Conservation (phyloP, 129 eudicot genomes). For the Chrysanthemum lavandulifolium region DNA sequence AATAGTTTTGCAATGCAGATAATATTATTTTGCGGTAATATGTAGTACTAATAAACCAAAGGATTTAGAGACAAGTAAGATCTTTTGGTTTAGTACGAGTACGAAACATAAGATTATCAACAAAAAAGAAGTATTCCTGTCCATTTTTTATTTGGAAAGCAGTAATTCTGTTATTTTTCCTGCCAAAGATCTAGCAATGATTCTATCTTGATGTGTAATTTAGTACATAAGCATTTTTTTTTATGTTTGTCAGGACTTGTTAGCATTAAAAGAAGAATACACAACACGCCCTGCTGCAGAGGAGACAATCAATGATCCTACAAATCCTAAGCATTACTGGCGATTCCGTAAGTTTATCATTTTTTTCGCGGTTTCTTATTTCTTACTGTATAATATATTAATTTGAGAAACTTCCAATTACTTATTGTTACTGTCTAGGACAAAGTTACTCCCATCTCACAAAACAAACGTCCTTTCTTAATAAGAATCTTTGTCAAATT, state of each 20-base stretch:
- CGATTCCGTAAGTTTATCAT: slow-evolving; percentile 65
- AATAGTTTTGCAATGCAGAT: too few relatives aligned
- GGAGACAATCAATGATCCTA: slow-evolving; percentile 97
- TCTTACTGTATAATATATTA: background rate
- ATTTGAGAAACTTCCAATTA: slow-evolving; percentile 1
- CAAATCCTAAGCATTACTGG: slow-evolving; percentile 99
- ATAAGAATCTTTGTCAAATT: background rate
- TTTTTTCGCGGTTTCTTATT: background rate
- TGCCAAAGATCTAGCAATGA: background rate
- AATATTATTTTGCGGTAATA: too few relatives aligned
- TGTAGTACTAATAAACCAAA: too few relatives aligned
- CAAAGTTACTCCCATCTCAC: too few relatives aligned
- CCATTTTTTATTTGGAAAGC: too few relatives aligned
- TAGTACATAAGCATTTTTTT: background rate
- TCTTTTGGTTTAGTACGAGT: too few relatives aligned
- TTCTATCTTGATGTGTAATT: background rate
- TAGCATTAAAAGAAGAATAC: slow-evolving; percentile 91
- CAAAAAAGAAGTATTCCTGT: too few relatives aligned
- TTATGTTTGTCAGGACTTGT: slow-evolving; percentile 62
- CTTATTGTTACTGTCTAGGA: background rate
- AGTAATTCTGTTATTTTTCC: background rate
- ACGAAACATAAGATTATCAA: too few relatives aligned
- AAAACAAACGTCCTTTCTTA: background rate
- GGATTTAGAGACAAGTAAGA: too few relatives aligned
- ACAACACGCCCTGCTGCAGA: slow-evolving; percentile 81